These are phyloP conservation scores for Tolypocladium sp. DNA, from an alignment of 2,329 filamentous ascomycete species.

Conservation along the genomic window DNA sequence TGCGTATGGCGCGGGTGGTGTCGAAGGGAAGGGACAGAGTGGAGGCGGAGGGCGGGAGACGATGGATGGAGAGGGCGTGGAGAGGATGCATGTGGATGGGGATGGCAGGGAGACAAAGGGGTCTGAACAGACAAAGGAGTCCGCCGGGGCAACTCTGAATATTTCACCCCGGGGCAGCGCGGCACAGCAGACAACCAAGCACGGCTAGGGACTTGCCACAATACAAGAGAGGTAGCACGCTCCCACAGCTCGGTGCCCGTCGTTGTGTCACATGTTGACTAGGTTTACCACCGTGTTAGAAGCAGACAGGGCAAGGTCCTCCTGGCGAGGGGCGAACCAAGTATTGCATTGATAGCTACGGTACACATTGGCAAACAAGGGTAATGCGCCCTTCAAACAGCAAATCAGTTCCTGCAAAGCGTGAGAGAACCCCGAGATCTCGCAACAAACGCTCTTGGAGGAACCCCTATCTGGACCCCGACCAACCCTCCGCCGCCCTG, in stretches of 20 bases:
- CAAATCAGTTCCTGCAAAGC: not conserved
- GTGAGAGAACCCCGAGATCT: not conserved
- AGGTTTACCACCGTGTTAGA: too few species aligned
- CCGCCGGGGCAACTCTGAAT: not conserved
- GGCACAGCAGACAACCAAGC: too few species aligned
- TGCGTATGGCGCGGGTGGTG: not conserved
- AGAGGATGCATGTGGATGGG: not conserved
- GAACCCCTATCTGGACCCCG: constrained; percentile 1
- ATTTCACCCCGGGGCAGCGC: not conserved
- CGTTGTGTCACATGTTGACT: too few species aligned
- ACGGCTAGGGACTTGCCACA: not conserved
- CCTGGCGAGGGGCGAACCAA: too few species aligned
- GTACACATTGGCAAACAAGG: not conserved
- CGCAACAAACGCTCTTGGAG: not conserved
- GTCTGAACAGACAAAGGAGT: not conserved
- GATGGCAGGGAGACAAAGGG: not conserved
- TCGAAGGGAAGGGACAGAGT: not conserved
- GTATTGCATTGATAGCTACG: too few species aligned
- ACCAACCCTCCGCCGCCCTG: constrained; percentile 27
- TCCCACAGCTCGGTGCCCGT: too few species aligned
- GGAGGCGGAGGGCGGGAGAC: not conserved
- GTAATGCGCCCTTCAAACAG: not conserved
- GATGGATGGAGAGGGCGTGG: not conserved
- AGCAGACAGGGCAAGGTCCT: too few species aligned
- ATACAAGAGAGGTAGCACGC: not conserved